Evolutionary conservation across 495 filamentous ascomycete genomes (phyloP).

Genomic region (Alectoria sarmentosa): DNA sequence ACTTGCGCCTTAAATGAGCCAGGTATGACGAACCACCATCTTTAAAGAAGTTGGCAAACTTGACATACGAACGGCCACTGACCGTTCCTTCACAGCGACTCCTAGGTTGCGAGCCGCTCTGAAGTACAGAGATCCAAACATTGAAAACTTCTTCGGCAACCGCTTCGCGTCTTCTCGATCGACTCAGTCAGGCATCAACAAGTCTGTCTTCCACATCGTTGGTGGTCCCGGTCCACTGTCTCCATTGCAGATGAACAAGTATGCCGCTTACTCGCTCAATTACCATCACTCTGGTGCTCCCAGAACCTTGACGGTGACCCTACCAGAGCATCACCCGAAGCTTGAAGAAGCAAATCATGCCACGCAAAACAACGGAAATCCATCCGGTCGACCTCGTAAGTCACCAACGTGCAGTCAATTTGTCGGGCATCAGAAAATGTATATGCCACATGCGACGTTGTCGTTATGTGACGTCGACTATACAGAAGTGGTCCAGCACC

Average conservation of each 20-base stretch:
- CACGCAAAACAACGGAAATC: background rate
- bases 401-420: background rate
- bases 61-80: background rate
- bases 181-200: background rate
- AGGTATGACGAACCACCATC: background rate
- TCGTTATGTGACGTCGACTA: background rate
- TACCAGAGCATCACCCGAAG: background rate
- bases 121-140: background rate
- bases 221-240: background rate
- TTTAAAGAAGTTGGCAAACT: too few relatives aligned
- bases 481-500: constrained; percentile 8
- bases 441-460: background rate
- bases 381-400: background rate
- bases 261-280: constrained; percentile 6
- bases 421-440: background rate
- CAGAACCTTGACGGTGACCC: background rate
- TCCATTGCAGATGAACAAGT: constrained; percentile 16
- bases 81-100: background rate
- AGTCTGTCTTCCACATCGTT: background rate
- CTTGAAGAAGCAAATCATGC: background rate
- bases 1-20: background rate
- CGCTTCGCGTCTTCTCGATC: constrained; percentile 1
- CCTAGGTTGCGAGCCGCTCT: background rate
- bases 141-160: background rate
- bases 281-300: constrained; percentile 4